A percentile compares a stretch with the other conserved stretches of the same genome.
Conservation (phyloP, 2,329 filamentous ascomycete genomes). For the Penicillium griseofulvum region DNA sequence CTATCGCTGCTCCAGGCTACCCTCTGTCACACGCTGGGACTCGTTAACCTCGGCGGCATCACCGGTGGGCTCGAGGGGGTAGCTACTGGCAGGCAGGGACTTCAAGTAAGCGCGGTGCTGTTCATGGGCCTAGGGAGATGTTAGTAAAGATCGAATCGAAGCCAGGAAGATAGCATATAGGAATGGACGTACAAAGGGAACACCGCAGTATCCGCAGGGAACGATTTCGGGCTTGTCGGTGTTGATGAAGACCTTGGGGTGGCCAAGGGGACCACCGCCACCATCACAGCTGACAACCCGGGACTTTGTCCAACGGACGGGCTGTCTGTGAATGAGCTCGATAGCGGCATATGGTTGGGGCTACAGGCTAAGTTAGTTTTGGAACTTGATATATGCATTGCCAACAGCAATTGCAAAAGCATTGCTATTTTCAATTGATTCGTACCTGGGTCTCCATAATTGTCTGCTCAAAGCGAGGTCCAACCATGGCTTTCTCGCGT, state of each 20-base stretch:
- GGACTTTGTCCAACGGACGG: constrained; percentile 85
- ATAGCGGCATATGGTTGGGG: constrained; percentile 88
- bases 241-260: constrained; percentile 96
- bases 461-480: constrained; percentile 95
- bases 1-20: constrained; percentile 61
- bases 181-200: constrained; percentile 73
- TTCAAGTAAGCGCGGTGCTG: constrained; percentile 82
- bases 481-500: constrained; percentile 79
- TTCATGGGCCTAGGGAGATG: constrained; percentile 71
- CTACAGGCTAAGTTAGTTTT: constrained; percentile 48
- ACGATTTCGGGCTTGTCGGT: constrained; percentile 94
- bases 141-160: background rate
- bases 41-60: constrained; percentile 59
- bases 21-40: constrained; percentile 58
- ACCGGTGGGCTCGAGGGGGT: constrained; percentile 68
- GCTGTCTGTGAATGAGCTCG: constrained; percentile 92
- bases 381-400: background rate
- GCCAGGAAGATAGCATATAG: background rate
- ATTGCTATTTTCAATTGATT: constrained; percentile 6
- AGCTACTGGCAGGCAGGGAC: constrained; percentile 74
- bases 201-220: constrained; percentile 85
- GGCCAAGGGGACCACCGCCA: constrained; percentile 83
- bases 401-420: background rate
- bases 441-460: constrained; percentile 87
- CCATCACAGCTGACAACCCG: constrained; percentile 84